Base-by-base conservation (phyloP, 208 protist genomes). In the Wallacemonas rigidus region DNA sequence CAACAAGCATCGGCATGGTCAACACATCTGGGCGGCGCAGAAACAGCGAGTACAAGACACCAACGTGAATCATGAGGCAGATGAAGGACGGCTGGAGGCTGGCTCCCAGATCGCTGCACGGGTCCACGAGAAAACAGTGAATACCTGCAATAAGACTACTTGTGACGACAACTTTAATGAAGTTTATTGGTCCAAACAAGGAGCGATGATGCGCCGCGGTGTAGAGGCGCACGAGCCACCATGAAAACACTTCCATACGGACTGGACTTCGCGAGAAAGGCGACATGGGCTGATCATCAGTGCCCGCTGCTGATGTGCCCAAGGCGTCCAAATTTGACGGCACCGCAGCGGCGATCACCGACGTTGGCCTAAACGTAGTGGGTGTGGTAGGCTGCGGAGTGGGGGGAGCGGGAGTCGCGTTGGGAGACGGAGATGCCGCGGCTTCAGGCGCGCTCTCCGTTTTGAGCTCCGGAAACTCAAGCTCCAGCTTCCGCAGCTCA, bases 401-500 rank as follows among this genome's bases (percentile, higher is more conserved):
- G 8, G 6, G 9, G 8, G 53, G 15, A 57, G 53, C 26, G 14
- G 53, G 15, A 57, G 53, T 57, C 5, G 26, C 15, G 5, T 8
- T 38, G 53, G 53, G 53, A n/a, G 53, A 57, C 17, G 53, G 1
- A 57, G 58, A 35, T 38, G 38, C 1, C 58, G 58, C 41, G 14
- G 38, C 0, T 7, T 36, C 9, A 15, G 6, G 45, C 12, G 45
- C 8, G 8, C 12, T 12, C 45, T 62, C 56, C 1, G 8, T 38
- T 26, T 62, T 62, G 14, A 75, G 45, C 35, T 72, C 54, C 51
- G 84, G 76, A 73, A 82, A 82, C 12, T 79, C 74, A 38, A 56
- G 45, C 51, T 89, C 81, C 17, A 95, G 72, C 26, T 81, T 81
- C 7, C 44, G n/a, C 36, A 92, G 71, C 50, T 88, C 79, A 3